phyloP scores from a whole-genome alignment of 1,284 basidiomycete genomes.

The Boletus smithii region DNA sequence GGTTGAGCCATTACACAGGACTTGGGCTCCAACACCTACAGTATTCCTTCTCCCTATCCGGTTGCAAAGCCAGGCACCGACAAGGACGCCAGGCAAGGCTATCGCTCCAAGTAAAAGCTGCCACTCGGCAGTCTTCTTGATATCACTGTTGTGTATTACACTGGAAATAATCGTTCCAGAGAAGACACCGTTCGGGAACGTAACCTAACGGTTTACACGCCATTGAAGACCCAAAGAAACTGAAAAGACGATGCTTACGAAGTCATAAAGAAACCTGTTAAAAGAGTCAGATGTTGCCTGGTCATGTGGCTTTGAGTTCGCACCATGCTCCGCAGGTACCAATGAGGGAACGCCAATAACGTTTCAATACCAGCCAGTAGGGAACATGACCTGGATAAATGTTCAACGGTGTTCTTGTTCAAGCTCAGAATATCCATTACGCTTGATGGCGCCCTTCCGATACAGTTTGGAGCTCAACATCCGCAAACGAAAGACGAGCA shows the following conservation, averaged over 20 bases:
- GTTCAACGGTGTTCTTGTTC: conserved; percentile 6
- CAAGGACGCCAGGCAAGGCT: conserved; percentile 61
- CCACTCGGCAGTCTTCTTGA: conserved; percentile 65
- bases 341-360: conserved; percentile 68
- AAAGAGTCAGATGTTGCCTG: conserved; percentile 8
- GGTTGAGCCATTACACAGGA: conserved; percentile 1
- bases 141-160: conserved; percentile 50
- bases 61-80: conserved; percentile 63
- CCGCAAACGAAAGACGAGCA: conserved; percentile 69
- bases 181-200: conserved; percentile 72
- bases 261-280: conserved; percentile 70
- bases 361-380: conserved; percentile 57
- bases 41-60: conserved; percentile 61
- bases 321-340: conserved; percentile 73
- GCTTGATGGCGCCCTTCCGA: conserved; percentile 62
- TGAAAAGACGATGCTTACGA: conserved; percentile 39
- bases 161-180: conserved; percentile 63
- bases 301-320: conserved; percentile 11
- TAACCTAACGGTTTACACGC: conserved; percentile 40
- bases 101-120: conserved; percentile 67
- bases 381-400: conserved; percentile 50
- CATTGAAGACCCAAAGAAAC: neutral
- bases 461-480: conserved; percentile 72
- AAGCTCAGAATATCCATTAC: conserved; percentile 28
- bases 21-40: conserved; percentile 35